Conservation (phyloP, 2,329 filamentous ascomycete genomes). For the Sphaerulina musiva region DNA sequence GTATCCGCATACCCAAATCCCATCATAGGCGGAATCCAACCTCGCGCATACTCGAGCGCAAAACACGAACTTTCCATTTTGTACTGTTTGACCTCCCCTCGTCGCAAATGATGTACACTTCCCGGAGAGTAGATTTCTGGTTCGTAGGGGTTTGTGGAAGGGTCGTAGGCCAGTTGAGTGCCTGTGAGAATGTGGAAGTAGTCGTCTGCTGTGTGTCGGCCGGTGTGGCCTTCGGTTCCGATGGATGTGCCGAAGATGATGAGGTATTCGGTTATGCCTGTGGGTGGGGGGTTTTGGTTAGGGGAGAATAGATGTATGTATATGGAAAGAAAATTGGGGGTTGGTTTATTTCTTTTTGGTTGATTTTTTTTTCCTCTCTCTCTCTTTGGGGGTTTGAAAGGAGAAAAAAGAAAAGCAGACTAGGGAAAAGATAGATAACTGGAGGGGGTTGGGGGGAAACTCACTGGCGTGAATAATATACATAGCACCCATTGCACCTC, state of each 20-base stretch:
- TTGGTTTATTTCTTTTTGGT: no score
- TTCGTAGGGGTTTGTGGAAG: slow-evolving; percentile 52
- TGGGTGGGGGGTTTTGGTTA: no score
- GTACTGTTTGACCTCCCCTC: slow-evolving; percentile 74
- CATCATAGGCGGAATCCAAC: slow-evolving; percentile 90
- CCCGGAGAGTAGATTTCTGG: slow-evolving; percentile 65
- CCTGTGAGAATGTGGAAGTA: slow-evolving; percentile 88
- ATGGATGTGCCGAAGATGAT: slow-evolving; percentile 80
- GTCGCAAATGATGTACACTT: slow-evolving; percentile 62
- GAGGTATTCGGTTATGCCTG: slow-evolving; percentile 74
- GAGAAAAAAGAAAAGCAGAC: neutral
- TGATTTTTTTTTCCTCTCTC: no score
- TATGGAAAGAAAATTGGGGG: no score
- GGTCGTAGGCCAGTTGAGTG: slow-evolving; percentile 67
- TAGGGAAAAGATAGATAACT: neutral
- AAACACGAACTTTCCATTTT: slow-evolving; percentile 71
- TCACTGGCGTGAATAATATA: slow-evolving; percentile 79
- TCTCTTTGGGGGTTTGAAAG: neutral
- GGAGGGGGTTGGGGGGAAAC: slow-evolving; percentile 28
- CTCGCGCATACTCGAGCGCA: slow-evolving; percentile 74
- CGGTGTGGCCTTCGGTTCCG: slow-evolving; percentile 81
- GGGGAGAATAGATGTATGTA: no score
- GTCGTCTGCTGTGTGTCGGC: slow-evolving; percentile 85
- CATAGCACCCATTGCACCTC: slow-evolving; percentile 87
- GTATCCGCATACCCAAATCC: slow-evolving; percentile 83